These are phyloP conservation scores for Aspergillus wentii DNA, from an alignment of 495 filamentous ascomycete species.

Conservation along the genomic window DNA sequence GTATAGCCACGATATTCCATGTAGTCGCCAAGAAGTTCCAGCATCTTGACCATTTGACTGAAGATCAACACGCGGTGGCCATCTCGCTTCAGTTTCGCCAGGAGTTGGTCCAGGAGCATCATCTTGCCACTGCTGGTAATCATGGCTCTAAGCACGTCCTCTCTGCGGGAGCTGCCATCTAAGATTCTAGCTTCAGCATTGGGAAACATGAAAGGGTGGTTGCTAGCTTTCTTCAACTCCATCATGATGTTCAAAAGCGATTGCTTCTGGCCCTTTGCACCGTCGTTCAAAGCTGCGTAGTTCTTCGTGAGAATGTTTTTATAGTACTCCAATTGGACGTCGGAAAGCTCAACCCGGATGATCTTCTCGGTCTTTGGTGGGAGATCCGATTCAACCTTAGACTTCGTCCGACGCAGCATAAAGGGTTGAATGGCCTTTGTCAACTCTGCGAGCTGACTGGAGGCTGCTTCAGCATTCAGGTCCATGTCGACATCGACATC, in stretches of 20 bases:
- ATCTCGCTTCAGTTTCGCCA: slow-evolving; percentile 85
- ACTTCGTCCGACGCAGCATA: slow-evolving; percentile 95
- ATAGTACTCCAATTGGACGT: slow-evolving; percentile 95
- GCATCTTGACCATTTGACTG: slow-evolving; percentile 99
- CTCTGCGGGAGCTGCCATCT: slow-evolving; percentile 66
- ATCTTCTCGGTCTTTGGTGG: slow-evolving; percentile 98
- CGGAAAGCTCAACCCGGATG: slow-evolving; percentile 91
- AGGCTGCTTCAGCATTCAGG: slow-evolving; percentile 62
- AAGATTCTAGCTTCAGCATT: slow-evolving; percentile 86
- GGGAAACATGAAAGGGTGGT: slow-evolving; percentile 96
- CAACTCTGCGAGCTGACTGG: slow-evolving; percentile 64
- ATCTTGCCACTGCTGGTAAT: slow-evolving; percentile 98
- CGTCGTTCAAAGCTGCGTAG: slow-evolving; percentile 89
- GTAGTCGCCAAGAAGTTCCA: slow-evolving; percentile 93
- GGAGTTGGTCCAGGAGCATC: slow-evolving; percentile 93
- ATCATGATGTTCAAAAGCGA: slow-evolving; percentile 99
- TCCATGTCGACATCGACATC: slow-evolving; percentile 87
- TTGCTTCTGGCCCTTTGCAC: slow-evolving; percentile 81
- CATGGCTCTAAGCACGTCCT: slow-evolving; percentile 83
- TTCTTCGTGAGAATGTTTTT: slow-evolving; percentile 98
- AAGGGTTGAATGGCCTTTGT: slow-evolving; percentile 76
- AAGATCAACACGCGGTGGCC: slow-evolving; percentile 96
- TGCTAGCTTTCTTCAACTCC: slow-evolving; percentile 98
- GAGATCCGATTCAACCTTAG: slow-evolving; percentile 91
- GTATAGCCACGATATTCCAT: slow-evolving; percentile 82